Evolutionary conservation across 192 early-diverging fungal genomes (phyloP), one percentile per base, ranked within the genome.

Genomic region (Coemansia erecta): DNA sequence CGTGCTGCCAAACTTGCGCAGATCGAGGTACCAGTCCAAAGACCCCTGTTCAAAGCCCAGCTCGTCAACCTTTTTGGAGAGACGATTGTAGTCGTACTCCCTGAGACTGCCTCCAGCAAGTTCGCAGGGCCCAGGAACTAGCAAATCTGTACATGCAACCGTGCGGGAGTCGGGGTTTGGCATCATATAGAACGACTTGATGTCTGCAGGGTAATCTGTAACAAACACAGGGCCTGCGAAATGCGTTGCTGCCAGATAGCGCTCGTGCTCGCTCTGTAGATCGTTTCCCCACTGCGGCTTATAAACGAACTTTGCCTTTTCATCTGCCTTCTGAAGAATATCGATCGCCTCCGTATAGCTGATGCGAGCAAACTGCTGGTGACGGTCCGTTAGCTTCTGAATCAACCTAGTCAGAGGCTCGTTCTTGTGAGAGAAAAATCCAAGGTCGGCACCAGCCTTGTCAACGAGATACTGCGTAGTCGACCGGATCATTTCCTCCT

Each of bases 141-240:
- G 62, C 63, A 95, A 59, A 70, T 95, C 94, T 41, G 88, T 84
- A 43, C 92, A 93, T 0, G 86, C 88, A 2, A 93, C 93, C 0
- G 90, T 92, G 23, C 69, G 76, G 11, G 76, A 60, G 61, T 84
- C 75, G 0, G 69, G 28, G 49, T 87, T 85, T 2, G 64, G 75
- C 37, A 85, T 70, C 94, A 95, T 95, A 55, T 95, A 95, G 62
- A 95, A 95, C 0, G 94, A 90, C 68, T 95, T 95, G 26, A 91
- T 60, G 10, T 57, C 63, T 1, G 75, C 68, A 7, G 92, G 94
- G 63, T 93, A 96, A 55, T 93, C 87, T n/a, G 90, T 93, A 15
- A 96, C 89, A 84, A 92, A 96, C 3, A 96, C 89, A 1, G 94
- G 94, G 4, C 75, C 64, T 8, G 68, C 73, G n/a, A 82, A 68